Conservation (phyloP, 441 rosid genomes). For the Pelargonium cotyledonis region DNA sequence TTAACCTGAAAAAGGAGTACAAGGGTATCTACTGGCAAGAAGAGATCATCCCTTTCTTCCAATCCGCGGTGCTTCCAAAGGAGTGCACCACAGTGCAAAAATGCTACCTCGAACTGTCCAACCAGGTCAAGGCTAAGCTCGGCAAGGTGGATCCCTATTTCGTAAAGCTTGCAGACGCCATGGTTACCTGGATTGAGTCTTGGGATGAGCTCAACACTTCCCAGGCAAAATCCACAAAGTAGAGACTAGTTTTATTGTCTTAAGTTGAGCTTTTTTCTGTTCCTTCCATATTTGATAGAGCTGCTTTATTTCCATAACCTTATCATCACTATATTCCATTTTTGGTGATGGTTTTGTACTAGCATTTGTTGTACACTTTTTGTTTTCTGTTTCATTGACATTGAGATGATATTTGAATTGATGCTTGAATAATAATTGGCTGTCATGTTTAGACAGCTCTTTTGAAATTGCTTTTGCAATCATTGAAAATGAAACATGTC, state of each 20-base stretch:
- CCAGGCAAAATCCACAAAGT: neutral
- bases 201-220: conserved; percentile 87
- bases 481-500: too few species aligned
- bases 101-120: conserved; percentile 78
- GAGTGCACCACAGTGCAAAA: conserved; percentile 80
- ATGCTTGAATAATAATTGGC: neutral
- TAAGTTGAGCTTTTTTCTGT: neutral
- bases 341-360: neutral
- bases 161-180: conserved; percentile 86
- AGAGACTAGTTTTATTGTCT: neutral
- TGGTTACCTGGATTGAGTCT: conserved; percentile 93
- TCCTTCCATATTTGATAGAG: neutral
- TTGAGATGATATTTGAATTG: neutral
- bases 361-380: neutral
- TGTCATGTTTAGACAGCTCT: neutral
- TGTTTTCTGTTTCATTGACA: neutral
- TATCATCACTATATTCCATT: neutral
- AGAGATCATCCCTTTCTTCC: conserved; percentile 96
- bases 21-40: conserved; percentile 69
- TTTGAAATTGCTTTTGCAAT: too few species aligned
- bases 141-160: conserved; percentile 74
- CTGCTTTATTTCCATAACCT: neutral
- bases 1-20: conserved; percentile 20
- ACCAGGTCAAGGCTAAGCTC: conserved; percentile 79
- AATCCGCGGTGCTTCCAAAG: conserved; percentile 56